A percentile compares a stretch with the other conserved stretches of the same genome.
These are phyloP conservation scores for Piedraia hortae DNA, from an alignment of 2,329 filamentous ascomycete species.

Conservation along the genomic window DNA sequence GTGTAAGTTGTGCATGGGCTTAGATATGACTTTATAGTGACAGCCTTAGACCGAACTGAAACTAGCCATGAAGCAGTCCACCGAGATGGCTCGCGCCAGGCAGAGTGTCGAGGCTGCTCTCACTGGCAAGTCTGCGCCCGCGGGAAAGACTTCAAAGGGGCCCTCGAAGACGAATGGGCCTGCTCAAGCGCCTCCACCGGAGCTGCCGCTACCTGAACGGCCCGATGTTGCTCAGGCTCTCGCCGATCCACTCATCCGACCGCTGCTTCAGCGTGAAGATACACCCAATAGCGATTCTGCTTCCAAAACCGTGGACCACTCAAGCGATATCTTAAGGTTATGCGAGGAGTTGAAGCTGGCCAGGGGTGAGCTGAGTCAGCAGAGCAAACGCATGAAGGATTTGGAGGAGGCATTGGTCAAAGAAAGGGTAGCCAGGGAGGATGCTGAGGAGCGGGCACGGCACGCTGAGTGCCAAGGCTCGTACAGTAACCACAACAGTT, in stretches of 20 bases:
- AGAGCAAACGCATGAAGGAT: slow-evolving; percentile 51
- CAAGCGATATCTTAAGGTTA: slow-evolving; percentile 54
- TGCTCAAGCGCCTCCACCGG: slow-evolving; percentile 61
- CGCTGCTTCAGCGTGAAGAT: slow-evolving; percentile 44
- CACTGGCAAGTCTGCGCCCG: slow-evolving; percentile 34
- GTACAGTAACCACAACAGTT: slow-evolving; percentile 5
- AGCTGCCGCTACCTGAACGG: slow-evolving; percentile 80
- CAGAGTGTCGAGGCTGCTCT: slow-evolving; percentile 56
- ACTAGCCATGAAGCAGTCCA: slow-evolving; percentile 60
- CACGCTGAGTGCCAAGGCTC: slow-evolving; percentile 26
- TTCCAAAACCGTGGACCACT: slow-evolving; percentile 27
- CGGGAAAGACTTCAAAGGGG: slow-evolving; percentile 20
- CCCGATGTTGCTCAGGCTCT: slow-evolving; percentile 36
- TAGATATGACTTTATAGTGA: slow-evolving; percentile 1
- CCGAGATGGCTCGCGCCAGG: slow-evolving; percentile 58
- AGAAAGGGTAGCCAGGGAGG: slow-evolving; percentile 56
- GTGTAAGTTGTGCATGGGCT: slow-evolving; percentile 26
- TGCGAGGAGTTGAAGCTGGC: slow-evolving; percentile 63
- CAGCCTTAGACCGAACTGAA: slow-evolving; percentile 54
- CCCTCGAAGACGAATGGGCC: slow-evolving; percentile 18
- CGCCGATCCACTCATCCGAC: slow-evolving; percentile 20
- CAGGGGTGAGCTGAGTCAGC: slow-evolving; percentile 66
- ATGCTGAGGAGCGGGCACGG: slow-evolving; percentile 57
- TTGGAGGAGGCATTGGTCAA: slow-evolving; percentile 51
- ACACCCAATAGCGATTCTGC: slow-evolving; percentile 28